Conservation (phyloP, 345 rosid genomes). For the Populus deltoides region DNA sequence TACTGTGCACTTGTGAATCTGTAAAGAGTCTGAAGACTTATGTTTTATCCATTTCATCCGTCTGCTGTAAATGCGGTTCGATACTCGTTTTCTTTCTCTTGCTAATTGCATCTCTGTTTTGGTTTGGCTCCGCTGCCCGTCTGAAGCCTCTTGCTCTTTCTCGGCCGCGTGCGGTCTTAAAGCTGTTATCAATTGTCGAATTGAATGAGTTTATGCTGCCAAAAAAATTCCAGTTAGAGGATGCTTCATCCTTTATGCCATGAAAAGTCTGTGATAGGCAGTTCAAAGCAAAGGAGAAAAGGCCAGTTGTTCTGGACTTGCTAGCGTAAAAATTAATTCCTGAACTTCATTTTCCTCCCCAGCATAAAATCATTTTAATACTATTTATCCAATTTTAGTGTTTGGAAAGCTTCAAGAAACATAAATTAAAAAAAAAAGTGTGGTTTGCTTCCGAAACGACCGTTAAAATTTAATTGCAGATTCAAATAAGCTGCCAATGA, state of each 20-base stretch:
- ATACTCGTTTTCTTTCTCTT: not conserved
- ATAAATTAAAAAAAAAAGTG: no score
- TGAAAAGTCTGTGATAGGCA: not conserved
- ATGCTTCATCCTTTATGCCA: not conserved
- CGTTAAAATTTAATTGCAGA: no score
- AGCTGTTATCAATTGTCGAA: not conserved
- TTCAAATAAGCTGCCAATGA: no score
- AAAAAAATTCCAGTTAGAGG: not conserved
- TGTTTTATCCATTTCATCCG: not conserved
- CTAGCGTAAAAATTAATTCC: no score
- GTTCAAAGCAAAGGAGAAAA: no score
- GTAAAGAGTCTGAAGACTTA: conserved; percentile 31
- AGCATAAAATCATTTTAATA: no score
- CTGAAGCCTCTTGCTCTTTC: not conserved
- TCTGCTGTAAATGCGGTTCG: conserved; percentile 40
- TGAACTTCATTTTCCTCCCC: no score
- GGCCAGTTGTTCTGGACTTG: no score
- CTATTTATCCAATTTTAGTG: no score
- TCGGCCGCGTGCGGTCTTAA: not conserved
- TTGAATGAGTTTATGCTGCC: not conserved
- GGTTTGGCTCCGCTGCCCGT: not conserved
- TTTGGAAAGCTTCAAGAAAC: no score
- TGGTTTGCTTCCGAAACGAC: no score
- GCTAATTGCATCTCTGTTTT: not conserved
- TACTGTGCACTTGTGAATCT: conserved; percentile 26